A percentile compares a stretch with the other conserved stretches of the same genome.
phyloP scores from a whole-genome alignment of 768 basidiomycete genomes.

The Jaapia argillacea region DNA sequence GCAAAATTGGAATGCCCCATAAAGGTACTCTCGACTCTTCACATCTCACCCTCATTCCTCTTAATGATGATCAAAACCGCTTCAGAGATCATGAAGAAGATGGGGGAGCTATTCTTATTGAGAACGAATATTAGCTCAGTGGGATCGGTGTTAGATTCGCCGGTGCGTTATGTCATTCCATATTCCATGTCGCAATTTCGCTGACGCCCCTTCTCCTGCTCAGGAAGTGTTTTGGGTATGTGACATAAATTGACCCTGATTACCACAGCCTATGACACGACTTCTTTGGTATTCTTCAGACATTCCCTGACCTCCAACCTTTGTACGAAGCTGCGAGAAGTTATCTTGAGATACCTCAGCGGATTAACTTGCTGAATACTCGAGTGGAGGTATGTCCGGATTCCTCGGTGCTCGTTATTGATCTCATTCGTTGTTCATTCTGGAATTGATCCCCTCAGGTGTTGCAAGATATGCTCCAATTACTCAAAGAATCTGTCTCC shows the following conservation, averaged over 20 bases:
- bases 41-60: slow-evolving; percentile 1
- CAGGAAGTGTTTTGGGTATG: slow-evolving; percentile 93
- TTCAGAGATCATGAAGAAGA: slow-evolving; percentile 93
- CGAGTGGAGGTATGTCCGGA: slow-evolving; percentile 66
- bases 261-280: not conserved
- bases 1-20: slow-evolving; percentile 86
- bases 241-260: slow-evolving; percentile 4
- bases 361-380: slow-evolving; percentile 87
- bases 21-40: slow-evolving; percentile 38
- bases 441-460: slow-evolving; percentile 42
- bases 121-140: slow-evolving; percentile 93
- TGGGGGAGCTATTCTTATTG: slow-evolving; percentile 87
- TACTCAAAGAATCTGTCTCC: slow-evolving; percentile 90
- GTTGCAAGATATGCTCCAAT: slow-evolving; percentile 91
- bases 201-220: slow-evolving; percentile 2
- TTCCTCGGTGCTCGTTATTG: not conserved
- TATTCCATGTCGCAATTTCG: slow-evolving; percentile 3
- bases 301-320: slow-evolving; percentile 91
- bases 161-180: slow-evolving; percentile 39
- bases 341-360: slow-evolving; percentile 91
- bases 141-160: slow-evolving; percentile 93
- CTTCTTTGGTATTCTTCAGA: slow-evolving; percentile 42
- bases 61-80: too few relatives aligned
- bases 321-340: slow-evolving; percentile 89
- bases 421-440: slow-evolving; percentile 3